These are phyloP conservation scores for Penicillium italicum DNA, from an alignment of 2,329 filamentous ascomycete genomes.

Conservation along the genomic window DNA sequence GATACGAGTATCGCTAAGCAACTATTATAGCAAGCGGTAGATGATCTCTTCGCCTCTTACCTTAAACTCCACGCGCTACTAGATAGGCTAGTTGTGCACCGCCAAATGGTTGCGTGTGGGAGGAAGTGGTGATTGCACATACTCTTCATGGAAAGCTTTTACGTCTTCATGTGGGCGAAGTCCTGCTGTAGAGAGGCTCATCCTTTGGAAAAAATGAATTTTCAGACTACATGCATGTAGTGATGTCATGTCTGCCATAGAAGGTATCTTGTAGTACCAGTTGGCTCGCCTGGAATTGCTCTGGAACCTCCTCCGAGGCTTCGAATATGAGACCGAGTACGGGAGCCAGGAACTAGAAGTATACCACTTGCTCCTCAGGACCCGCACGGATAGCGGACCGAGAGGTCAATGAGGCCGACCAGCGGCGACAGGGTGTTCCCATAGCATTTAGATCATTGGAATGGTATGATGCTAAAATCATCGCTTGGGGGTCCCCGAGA, in stretches of 20 bases:
- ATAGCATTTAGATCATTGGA: not conserved
- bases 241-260: not conserved
- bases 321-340: not conserved
- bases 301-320: not conserved
- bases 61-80: no score
- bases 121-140: not conserved
- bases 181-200: not conserved
- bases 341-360: not conserved
- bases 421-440: slow-evolving; percentile 10
- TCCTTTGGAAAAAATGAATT: not conserved
- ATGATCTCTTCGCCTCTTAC: not conserved
- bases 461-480: slow-evolving; percentile 1
- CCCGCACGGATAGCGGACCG: not conserved
- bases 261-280: not conserved
- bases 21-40: not conserved
- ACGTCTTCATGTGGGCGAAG: not conserved
- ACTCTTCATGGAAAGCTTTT: not conserved
- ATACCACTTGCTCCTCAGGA: not conserved
- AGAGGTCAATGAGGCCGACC: slow-evolving; percentile 7
- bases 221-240: no score
- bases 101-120: no score
- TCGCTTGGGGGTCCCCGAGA: slow-evolving; percentile 16
- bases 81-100: no score
- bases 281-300: not conserved
- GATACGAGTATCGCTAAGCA: no score